Base-by-base conservation (phyloP, 371 early-diverging fungal genomes). In the Syncephalastrum racemosum region DNA sequence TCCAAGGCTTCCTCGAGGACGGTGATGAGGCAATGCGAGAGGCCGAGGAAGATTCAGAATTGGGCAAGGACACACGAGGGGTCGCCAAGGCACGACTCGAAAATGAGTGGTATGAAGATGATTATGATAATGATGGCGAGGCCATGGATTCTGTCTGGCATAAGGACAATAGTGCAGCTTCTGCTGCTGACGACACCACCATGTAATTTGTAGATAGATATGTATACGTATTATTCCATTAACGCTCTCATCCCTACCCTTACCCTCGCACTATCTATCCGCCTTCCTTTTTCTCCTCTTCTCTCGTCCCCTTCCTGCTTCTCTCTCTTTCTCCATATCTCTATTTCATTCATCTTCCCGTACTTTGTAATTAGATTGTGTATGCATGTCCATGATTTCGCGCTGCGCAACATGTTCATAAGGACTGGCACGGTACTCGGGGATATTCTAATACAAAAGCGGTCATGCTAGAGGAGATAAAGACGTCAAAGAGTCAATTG, bases 1-100 rank as follows among this genome's bases (percentile, higher is more conserved):
- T 91, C 39, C 90, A 90, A 60, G 90, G 89, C 5, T 90, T 86
- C 47, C 54, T 91, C 60, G 36, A 31, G 36, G 85, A 85, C 61
- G 79, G 81, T 46, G 83, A 84, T 22, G 74, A 76, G 1, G 84
- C 84, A 53, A 67, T 80, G 54, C 67, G 65, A 36, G 85, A 87
- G 63, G 65, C 68, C 2, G 51, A 72, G 56, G 83, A 81, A 27
- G 87, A 87, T 59, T 68, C 79, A 4, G 75, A 76, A 44, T 59
- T 58, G 27, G 79, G 77, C 15, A 79, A 82, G 59, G 85, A 86
- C 22, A 57, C 39, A 15, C 63, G 77, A n/a, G 8, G 8, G 36
- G 10, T 31, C 6, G 6, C 36, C 36, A 31, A 31, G 36, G 36
- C 36, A 31, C 67, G 64, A 2, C 36, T 43, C 8, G 73, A 75